phyloP scores from a whole-genome alignment of 352 stramenopile genomes.

The Phytophthora sp. region DNA sequence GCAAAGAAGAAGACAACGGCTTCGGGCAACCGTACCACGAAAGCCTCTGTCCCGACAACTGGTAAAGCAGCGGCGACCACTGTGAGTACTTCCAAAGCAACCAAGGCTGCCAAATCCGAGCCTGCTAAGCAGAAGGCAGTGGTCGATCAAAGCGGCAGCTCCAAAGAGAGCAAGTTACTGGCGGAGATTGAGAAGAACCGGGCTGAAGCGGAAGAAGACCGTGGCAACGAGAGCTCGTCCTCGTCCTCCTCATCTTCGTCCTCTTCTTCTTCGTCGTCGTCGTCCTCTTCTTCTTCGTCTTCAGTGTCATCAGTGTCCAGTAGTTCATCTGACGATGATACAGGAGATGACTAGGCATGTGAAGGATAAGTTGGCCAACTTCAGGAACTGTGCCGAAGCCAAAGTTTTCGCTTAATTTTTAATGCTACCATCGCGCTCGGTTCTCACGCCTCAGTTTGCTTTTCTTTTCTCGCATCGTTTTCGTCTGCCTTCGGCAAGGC shows the following conservation, averaged over 20 bases:
- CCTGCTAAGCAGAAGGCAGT: conserved; percentile 15
- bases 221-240: conserved; percentile 57
- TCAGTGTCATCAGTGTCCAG: conserved; percentile 58
- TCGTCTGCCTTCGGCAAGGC: neutral
- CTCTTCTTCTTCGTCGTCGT: conserved; percentile 48
- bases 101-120: conserved; percentile 3
- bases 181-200: conserved; percentile 33
- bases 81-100: conserved; percentile 10
- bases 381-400: neutral
- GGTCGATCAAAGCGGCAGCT: conserved; percentile 1
- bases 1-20: conserved; percentile 17
- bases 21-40: conserved; percentile 15
- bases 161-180: conserved; percentile 18
- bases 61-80: conserved; percentile 2
- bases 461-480: conserved; percentile 7
- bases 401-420: conserved; percentile 18
- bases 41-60: neutral
- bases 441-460: conserved; percentile 1
- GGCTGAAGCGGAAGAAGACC: conserved; percentile 27
- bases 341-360: conserved; percentile 1
- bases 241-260: conserved; percentile 57
- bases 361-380: neutral
- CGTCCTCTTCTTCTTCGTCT: conserved; percentile 46
- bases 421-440: conserved; percentile 6
- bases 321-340: conserved; percentile 52